These are phyloP conservation scores for Domatiomyces globalis DNA, from an alignment of 2,329 filamentous ascomycete species.

Conservation along the genomic window DNA sequence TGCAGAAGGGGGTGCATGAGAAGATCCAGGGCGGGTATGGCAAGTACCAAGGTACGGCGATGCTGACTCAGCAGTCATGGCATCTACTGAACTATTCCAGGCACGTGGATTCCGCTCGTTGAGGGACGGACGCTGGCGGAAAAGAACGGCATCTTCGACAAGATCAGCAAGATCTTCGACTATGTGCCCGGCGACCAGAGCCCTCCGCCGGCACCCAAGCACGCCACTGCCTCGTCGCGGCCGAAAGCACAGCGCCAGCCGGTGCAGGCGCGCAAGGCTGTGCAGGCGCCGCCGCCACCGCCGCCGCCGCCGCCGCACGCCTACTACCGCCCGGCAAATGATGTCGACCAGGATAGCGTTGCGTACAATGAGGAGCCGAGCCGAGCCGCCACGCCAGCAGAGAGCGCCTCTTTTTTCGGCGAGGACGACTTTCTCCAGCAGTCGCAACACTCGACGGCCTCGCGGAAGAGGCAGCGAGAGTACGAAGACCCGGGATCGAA, in stretches of 20 bases:
- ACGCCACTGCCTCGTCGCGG: conserved; percentile 60
- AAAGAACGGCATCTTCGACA: conserved; percentile 74
- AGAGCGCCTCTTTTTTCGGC: conserved; percentile 69
- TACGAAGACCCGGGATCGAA: conserved; percentile 37
- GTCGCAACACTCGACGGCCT: conserved; percentile 44
- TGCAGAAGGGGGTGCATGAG: conserved; percentile 91
- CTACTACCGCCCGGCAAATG: conserved; percentile 1
- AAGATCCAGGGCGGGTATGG: conserved; percentile 98
- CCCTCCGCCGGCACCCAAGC: conserved; percentile 85
- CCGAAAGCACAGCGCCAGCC: conserved; percentile 61
- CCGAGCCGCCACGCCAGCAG: conserved; percentile 58
- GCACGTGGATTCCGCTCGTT: conserved; percentile 88
- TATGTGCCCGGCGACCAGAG: conserved; percentile 72
- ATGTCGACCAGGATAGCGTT: neutral
- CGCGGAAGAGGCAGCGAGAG: conserved; percentile 63
- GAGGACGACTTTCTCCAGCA: conserved; percentile 67
- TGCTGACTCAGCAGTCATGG: conserved; percentile 4
- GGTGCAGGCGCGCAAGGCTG: conserved; percentile 48
- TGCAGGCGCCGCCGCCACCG: conserved; percentile 26
- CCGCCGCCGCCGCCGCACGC: neutral
- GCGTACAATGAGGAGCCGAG: conserved; percentile 60
- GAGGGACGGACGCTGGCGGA: conserved; percentile 69
- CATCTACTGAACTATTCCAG: conserved; percentile 29
- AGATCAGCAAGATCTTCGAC: conserved; percentile 76
- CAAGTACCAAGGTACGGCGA: conserved; percentile 72